A percentile compares a stretch with the other conserved stretches of the same genome.
These are phyloP conservation scores for Lachnellula hyalina DNA, from an alignment of 2,329 filamentous ascomycete genomes.

Conservation along the genomic window DNA sequence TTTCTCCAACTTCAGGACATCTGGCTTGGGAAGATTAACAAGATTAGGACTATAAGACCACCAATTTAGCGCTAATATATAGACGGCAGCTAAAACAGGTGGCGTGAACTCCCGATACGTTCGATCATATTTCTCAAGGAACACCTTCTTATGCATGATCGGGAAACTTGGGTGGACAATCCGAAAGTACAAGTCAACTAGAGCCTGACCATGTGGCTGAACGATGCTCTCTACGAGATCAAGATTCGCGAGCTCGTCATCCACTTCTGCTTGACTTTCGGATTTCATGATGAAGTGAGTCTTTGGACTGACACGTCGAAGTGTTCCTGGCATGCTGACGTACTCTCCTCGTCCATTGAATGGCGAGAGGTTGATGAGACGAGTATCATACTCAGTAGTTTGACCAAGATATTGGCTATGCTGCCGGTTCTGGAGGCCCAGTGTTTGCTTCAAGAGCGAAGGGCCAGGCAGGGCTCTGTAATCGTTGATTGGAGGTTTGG, in stretches of 20 bases:
- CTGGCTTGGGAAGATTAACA: conserved; percentile 40
- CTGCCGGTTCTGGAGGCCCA: conserved; percentile 69
- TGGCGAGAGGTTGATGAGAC: conserved; percentile 70
- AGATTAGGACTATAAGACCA: conserved; percentile 53
- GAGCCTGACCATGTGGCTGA: conserved; percentile 21
- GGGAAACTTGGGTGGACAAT: conserved; percentile 46
- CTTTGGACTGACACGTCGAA: conserved; percentile 67
- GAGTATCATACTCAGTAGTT: conserved; percentile 77
- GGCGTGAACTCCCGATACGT: conserved; percentile 54
- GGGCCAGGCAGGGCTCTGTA: conserved; percentile 60
- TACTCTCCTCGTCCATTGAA: conserved; percentile 78
- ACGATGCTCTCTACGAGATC: conserved; percentile 28
- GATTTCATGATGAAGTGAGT: conserved; percentile 76
- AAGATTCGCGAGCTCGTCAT: conserved; percentile 24
- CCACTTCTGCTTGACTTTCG: conserved; percentile 56
- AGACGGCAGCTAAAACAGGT: conserved; percentile 54
- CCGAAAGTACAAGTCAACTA: conserved; percentile 30
- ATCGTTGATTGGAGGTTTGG: conserved; percentile 21
- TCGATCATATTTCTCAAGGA: conserved; percentile 54
- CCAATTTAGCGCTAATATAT: conserved; percentile 56
- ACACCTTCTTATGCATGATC: conserved; percentile 53
- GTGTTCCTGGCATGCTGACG: conserved; percentile 57
- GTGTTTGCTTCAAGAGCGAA: conserved; percentile 59
- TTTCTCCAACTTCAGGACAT: conserved; percentile 35
- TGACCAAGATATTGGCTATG: conserved; percentile 77